Evolutionary conservation across 176 grass and related monocot species (phyloP), one percentile per base, ranked within the genome.

Genomic region (Carex kokanica): DNA sequence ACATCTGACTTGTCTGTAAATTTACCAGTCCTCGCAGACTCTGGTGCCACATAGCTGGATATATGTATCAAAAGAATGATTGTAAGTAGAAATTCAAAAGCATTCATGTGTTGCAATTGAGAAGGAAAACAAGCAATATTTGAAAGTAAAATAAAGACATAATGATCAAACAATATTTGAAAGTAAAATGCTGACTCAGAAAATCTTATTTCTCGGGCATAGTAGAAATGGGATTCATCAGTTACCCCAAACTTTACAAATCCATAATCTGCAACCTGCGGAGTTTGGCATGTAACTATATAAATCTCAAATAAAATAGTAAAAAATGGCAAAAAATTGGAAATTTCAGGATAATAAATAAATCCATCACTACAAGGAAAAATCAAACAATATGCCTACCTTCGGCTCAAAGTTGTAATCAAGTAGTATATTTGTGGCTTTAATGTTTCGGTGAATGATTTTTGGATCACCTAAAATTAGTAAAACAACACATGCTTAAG

Each of bases 391-490:
- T 7, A 60, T 18, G n/a, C 63, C 12, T 84, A 97, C 91, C 90
- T 94, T 94, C 16, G 94, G 86, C 69, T 97, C 92, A 47, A 88
- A 97, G 64, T 92, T 89, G 41, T 84, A 92, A 81, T 97, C 94
- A 18, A 97, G 87, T 54, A 97, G 90, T 58, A 97, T 90, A 75
- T 97, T 97, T 16, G 90, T 86, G 0, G 92, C 90, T 79, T 97
- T 97, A 78, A 97, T 94, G 87, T 97, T 90, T 8, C 90, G 88
- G 63, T 97, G 92, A 72, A 97, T 97, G 54, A 97, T 97, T 85
- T 86, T 94, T 21, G 94, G 92, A 69, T 89, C 85, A 59, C 94
- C 94, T 97, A 87, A 84, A 11, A 71, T 43, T 24, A 53, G 17
- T 45, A 86, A 64, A 79, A 60, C 12, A 80, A 86, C 27, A 78